Percentiles rank a stretch among this genome's conserved stretches.
These are phyloP conservation scores for Scedosporium dehoogii DNA, from an alignment of 2,329 filamentous ascomycete species.

Conservation along the genomic window DNA sequence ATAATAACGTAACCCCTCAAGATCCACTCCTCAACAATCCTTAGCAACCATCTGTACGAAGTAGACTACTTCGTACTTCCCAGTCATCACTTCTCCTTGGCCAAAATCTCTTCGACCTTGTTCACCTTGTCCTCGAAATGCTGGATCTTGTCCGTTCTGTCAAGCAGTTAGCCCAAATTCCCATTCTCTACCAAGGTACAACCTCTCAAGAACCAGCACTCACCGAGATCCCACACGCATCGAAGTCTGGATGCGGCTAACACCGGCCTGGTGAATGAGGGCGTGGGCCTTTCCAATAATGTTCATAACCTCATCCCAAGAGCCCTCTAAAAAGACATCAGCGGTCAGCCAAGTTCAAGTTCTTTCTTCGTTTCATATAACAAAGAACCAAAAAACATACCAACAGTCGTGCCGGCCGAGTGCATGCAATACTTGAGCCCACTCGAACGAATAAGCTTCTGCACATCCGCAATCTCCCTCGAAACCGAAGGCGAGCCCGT, in stretches of 20 bases:
- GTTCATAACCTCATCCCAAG: conserved; percentile 80
- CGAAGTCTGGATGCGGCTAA: conserved; percentile 76
- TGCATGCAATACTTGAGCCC: conserved; percentile 84
- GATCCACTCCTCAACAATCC: neutral
- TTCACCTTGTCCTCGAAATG: conserved; percentile 71
- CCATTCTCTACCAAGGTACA: too few species aligned
- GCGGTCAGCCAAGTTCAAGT: too few species aligned
- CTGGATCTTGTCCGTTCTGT: conserved; percentile 77
- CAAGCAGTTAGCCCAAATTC: neutral
- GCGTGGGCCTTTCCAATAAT: conserved; percentile 80
- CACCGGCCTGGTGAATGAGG: conserved; percentile 65
- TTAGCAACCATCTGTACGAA: too few species aligned
- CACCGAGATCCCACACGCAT: conserved; percentile 76
- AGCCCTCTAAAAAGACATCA: conserved; percentile 55
- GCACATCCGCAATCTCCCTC: conserved; percentile 78
- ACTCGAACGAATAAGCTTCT: conserved; percentile 71
- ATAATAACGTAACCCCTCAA: neutral
- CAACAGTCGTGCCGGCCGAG: conserved; percentile 84
- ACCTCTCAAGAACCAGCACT: conserved; percentile 21
- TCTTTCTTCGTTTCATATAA: too few species aligned
- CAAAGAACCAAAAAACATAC: conserved; percentile 39
- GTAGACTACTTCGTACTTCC: neutral
- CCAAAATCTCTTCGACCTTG: conserved; percentile 42
- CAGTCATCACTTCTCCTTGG: conserved; percentile 7
- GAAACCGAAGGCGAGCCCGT: conserved; percentile 68